phyloP scores from a whole-genome alignment of 176 grass and related monocot species.

The Hordeum marinum region DNA sequence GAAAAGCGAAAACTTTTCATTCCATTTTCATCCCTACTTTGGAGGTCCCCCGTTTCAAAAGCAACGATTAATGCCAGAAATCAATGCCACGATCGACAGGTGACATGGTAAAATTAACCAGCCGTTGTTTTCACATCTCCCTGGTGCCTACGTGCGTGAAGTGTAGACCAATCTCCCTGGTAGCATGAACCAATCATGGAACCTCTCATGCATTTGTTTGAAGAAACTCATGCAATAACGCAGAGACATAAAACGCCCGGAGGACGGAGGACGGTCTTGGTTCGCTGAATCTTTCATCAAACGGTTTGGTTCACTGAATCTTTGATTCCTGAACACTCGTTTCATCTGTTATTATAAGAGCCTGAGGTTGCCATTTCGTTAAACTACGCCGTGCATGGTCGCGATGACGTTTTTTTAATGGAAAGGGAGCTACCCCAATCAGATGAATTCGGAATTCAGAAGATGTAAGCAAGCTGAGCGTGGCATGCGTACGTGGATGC shows the following conservation, averaged over 20 bases:
- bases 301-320: neutral
- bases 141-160: neutral
- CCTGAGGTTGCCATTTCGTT: neutral
- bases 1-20: no score
- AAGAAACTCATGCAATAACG: neutral
- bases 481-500: neutral
- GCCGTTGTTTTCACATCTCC: neutral
- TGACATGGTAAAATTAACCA: neutral
- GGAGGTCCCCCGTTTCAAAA: neutral
- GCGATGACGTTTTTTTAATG: neutral
- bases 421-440: neutral
- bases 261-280: neutral
- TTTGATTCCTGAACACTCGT: neutral
- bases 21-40: no score
- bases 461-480: neutral
- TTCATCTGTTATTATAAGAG: neutral
- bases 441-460: neutral
- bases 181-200: neutral
- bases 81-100: neutral
- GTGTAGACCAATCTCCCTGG: neutral
- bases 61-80: neutral
- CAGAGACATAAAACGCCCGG: no score
- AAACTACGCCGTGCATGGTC: neutral
- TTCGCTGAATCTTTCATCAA: neutral
- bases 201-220: neutral